Evolutionary conservation across 129 eudicot species (phyloP), one percentile per base, ranked within the genome.

Genomic region (Daucus carota): DNA sequence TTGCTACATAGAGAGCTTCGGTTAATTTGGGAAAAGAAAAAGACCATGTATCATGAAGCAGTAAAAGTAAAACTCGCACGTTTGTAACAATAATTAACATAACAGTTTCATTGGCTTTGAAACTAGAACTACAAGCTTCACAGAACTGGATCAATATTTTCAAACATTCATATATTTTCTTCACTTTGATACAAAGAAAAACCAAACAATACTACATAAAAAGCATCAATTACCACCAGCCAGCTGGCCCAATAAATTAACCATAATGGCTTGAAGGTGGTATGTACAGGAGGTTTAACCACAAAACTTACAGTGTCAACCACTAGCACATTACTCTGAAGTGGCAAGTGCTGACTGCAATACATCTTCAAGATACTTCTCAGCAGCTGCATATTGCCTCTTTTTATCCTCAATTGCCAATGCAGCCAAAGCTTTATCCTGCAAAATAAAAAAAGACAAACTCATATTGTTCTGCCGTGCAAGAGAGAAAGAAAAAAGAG

Each of bases 341-440:
- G 96, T 79, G 74, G 86, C 95, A 76, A 93, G 95, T 62, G 98
- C 97, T 1, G 98, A 93, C 78, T 93, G 98, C 85, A 93, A 80
- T 31, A 93, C 92, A 78, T 93, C 97, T 84, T 93, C 98, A 77
- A 93, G 92, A 83, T 90, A 86, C 90, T 93, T 93, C 77, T 93
- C 97, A 38, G 97, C 96, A 63, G 96, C 97, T 45, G 92, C 96
- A 87, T 80, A 93, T 77, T 93, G 95, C 82, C 96, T 88, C 73
- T 88, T 90, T 88, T 90, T 93, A 81, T 93, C 97, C 88, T 90
- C 96, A 57, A 93, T 90, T 18, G 98, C 98, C 73, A 90, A 83
- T 60, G 97, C 96, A 75, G 98, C 98, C 91, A 93, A 80, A 31
- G 98, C 96, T 84, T 93, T 93, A 80, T 93, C 98, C 97, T 93